These are phyloP conservation scores for Pseudogymnoascus sp. DNA, from an alignment of 2,329 filamentous ascomycete species.

Conservation along the genomic window DNA sequence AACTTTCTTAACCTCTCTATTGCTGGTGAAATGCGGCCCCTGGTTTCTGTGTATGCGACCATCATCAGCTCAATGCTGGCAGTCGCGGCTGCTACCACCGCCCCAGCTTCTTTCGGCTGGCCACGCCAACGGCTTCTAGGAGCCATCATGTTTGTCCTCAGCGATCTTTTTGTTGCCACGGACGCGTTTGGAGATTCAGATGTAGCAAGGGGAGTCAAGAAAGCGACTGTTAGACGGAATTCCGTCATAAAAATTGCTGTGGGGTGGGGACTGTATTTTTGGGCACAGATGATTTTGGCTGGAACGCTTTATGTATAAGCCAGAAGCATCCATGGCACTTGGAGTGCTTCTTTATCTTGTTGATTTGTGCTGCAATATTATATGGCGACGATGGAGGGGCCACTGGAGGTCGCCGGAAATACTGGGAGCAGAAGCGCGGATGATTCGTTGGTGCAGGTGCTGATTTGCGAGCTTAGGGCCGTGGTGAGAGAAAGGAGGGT, in stretches of 20 bases:
- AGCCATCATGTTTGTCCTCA: constrained; percentile 27
- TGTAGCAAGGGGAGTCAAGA: neutral
- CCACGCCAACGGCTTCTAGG: constrained; percentile 22
- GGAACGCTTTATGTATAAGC: constrained; percentile 19
- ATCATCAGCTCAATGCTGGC: constrained; percentile 27
- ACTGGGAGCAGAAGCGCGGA: too few species aligned
- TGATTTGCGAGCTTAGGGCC: too few species aligned
- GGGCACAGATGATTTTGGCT: constrained; percentile 41
- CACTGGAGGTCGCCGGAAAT: too few species aligned
- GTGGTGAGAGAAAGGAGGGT: too few species aligned
- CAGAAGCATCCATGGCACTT: constrained; percentile 34
- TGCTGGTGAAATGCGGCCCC: constrained; percentile 21
- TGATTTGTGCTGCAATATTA: constrained; percentile 24
- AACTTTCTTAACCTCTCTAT: constrained; percentile 24
- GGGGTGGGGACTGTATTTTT: constrained; percentile 42
- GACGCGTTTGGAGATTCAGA: constrained; percentile 21
- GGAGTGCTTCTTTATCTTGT: constrained; percentile 54
- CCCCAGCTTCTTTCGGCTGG: constrained; percentile 4
- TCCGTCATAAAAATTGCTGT: constrained; percentile 50
- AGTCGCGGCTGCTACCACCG: constrained; percentile 20
- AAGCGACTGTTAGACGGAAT: neutral
- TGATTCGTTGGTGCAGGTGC: too few species aligned
- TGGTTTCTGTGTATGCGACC: constrained; percentile 22
- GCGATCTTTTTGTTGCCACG: constrained; percentile 27
- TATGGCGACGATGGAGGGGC: too few species aligned